Conservation (phyloP, 768 basidiomycete genomes). For the Mycena amicta region DNA sequence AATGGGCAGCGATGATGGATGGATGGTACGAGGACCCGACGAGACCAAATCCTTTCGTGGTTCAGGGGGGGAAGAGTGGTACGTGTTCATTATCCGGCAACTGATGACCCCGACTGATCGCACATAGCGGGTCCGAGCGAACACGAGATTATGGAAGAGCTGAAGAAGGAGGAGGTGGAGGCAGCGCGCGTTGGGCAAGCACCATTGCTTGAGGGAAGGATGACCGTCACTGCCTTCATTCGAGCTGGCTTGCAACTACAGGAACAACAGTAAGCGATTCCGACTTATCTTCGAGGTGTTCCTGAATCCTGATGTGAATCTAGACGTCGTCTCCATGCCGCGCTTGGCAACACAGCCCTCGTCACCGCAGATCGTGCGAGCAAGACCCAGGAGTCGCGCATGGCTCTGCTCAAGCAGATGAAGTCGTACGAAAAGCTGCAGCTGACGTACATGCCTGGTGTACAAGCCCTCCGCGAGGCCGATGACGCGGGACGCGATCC, state of each 20-base stretch:
- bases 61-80: not conserved
- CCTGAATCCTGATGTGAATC: not conserved
- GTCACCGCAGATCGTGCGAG: not conserved
- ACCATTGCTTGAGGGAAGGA: not conserved
- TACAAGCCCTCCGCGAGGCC: not conserved
- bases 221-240: not conserved
- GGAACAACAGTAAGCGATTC: not conserved
- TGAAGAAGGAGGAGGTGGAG: slow-evolving; percentile 1
- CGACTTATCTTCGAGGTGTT: not conserved
- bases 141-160: not conserved
- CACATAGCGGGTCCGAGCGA: not conserved
- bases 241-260: not conserved
- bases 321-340: not conserved
- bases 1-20: not conserved
- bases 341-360: not conserved
- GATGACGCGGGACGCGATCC: slow-evolving; percentile 1
- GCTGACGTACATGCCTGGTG: slow-evolving; percentile 5
- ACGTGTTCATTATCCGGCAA: not conserved
- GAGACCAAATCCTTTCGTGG: not conserved
- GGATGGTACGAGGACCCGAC: not conserved
- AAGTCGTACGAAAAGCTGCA: not conserved
- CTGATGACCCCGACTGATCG: not conserved
- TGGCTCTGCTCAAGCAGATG: slow-evolving; percentile 3
- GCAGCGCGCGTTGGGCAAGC: not conserved
- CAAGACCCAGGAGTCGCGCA: slow-evolving; percentile 12